phyloP scores from a whole-genome alignment of 306 rosid genomes.

The Cucurbita ficifolia region DNA sequence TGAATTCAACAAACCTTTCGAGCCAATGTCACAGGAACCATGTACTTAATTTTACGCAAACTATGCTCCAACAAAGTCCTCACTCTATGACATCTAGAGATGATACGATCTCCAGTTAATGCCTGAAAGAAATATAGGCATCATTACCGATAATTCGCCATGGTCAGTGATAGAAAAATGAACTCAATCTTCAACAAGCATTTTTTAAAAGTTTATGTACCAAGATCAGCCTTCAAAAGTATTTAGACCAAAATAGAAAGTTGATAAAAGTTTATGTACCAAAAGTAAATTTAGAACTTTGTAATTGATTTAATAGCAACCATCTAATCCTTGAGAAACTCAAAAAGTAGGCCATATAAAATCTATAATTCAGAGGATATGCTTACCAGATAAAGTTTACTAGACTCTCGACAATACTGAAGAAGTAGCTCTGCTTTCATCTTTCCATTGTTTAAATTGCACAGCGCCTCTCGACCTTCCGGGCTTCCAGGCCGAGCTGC shows the following conservation, averaged over 20 bases:
- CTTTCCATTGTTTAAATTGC: slow-evolving; percentile 30
- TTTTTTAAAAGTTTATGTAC: background rate
- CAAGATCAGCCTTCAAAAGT: background rate
- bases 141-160: background rate
- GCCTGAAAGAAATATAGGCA: slow-evolving; percentile 32
- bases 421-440: slow-evolving; percentile 46
- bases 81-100: slow-evolving; percentile 38
- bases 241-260: background rate
- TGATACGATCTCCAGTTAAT: slow-evolving; percentile 41
- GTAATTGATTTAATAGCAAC: background rate
- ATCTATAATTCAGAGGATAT: background rate
- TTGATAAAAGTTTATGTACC: background rate
- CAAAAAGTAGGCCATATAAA: background rate
- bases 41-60: slow-evolving; percentile 39
- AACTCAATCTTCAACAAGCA: background rate
- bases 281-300: background rate
- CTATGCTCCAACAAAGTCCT: slow-evolving; percentile 37
- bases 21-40: slow-evolving; percentile 58
- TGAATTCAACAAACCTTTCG: slow-evolving; percentile 42
- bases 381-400: slow-evolving; percentile 82
- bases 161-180: background rate
- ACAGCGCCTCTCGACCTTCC: slow-evolving; percentile 52
- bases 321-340: background rate
- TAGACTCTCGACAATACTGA: slow-evolving; percentile 50
- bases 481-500: slow-evolving; percentile 65